phyloP scores from a whole-genome alignment of 1,284 basidiomycete genomes.

The Ceratobasidium sp. region DNA sequence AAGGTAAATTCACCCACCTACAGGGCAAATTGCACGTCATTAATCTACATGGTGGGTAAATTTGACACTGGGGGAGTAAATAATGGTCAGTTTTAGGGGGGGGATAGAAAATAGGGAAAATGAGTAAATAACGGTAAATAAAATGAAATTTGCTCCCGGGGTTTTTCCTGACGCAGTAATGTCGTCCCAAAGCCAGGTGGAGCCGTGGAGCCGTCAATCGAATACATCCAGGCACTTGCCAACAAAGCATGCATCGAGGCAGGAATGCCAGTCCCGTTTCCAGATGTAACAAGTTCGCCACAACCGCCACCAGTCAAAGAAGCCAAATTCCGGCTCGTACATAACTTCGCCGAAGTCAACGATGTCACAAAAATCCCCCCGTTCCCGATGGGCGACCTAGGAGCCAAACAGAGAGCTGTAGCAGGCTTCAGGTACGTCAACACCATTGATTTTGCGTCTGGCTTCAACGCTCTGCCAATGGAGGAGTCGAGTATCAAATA shows the following conservation, averaged over 20 bases:
- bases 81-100: too few relatives aligned
- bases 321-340: slow-evolving; percentile 58
- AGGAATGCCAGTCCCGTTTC: slow-evolving; percentile 47
- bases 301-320: background rate
- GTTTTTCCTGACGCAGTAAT: too few relatives aligned
- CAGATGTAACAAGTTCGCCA: background rate
- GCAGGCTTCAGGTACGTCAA: slow-evolving; percentile 56
- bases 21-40: too few relatives aligned
- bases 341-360: slow-evolving; percentile 59
- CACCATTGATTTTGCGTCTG: slow-evolving; percentile 58
- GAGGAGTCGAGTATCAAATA: slow-evolving; percentile 56
- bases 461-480: slow-evolving; percentile 59
- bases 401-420: slow-evolving; percentile 56
- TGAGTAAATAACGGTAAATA: too few relatives aligned
- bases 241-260: slow-evolving; percentile 55
- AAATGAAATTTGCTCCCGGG: too few relatives aligned
- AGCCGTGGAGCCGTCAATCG: slow-evolving; percentile 52
- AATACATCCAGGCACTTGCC: slow-evolving; percentile 54
- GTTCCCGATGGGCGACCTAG: slow-evolving; percentile 59
- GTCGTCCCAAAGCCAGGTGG: slow-evolving; percentile 57
- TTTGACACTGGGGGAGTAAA: too few relatives aligned
- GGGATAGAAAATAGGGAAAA: too few relatives aligned
- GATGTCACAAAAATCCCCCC: slow-evolving; percentile 56
- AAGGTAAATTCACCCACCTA: too few relatives aligned
- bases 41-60: too few relatives aligned